phyloP scores from a whole-genome alignment of 1,139 yeast genomes.

The Suhomyces terraborum region DNA sequence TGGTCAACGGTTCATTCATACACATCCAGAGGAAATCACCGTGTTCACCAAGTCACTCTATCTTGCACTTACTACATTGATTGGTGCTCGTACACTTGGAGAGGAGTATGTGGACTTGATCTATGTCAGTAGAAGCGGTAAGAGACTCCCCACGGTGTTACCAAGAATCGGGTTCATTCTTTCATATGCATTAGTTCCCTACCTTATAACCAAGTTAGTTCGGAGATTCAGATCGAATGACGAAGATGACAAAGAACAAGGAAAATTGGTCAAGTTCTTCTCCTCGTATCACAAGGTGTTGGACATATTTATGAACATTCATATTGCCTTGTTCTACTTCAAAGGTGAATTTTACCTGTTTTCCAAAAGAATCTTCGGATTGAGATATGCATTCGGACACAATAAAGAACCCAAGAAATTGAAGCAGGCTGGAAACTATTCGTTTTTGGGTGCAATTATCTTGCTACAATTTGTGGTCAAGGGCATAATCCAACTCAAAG shows the following conservation, averaged over 20 bases:
- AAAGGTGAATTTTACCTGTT: conserved; percentile 78
- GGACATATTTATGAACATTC: conserved; percentile 61
- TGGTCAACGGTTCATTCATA: conserved; percentile 71
- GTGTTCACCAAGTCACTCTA: conserved; percentile 62
- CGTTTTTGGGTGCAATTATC: conserved; percentile 72
- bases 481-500: conserved; percentile 36
- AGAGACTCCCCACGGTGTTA: conserved; percentile 47
- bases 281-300: conserved; percentile 47
- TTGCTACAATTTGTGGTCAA: conserved; percentile 60
- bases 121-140: conserved; percentile 60
- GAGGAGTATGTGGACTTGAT: conserved; percentile 90
- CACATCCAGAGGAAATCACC: conserved; percentile 63
- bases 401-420: conserved; percentile 50
- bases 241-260: conserved; percentile 28
- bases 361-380: conserved; percentile 74
- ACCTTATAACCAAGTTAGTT: conserved; percentile 40
- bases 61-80: conserved; percentile 67
- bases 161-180: conserved; percentile 55
- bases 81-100: conserved; percentile 82
- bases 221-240: conserved; percentile 26
- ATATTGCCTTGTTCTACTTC: conserved; percentile 80
- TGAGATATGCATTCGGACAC: conserved; percentile 77
- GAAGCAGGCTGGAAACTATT: conserved; percentile 61
- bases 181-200: conserved; percentile 61
- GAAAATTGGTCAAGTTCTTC: conserved; percentile 22